Evolutionary conservation across 139 green algal genomes (phyloP), one percentile per base, ranked within the genome.

Genomic region (Closterium sp.): DNA sequence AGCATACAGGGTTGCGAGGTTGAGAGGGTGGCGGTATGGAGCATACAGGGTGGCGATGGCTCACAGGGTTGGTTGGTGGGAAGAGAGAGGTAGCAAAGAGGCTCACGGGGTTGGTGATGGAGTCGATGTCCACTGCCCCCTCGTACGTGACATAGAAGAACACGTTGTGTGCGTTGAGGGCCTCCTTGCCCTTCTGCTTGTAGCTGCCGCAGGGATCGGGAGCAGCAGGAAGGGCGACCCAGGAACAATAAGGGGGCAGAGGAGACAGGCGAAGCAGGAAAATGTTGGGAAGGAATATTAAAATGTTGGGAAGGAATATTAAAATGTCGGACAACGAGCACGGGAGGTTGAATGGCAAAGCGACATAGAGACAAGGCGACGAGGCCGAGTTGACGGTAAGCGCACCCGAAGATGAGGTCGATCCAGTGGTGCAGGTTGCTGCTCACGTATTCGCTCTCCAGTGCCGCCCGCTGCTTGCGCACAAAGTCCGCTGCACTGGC

Each of bases 141-240:
- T 98, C 97, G 92, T 99, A 99, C 7, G 97, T 98, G 19, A 98
- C 93, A 93, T 97, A 94, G 89, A 96, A 96, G 94, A 99, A 99
- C 92, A 98, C 90, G 94, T 98, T 98, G 94, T 97, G 94, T 0
- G 97, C 95, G 34, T 96, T 95, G 33, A 97, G 94, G 34, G 97
- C 96, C 3, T 91, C 95, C 9, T 84, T 87, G 66, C 93, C 93
- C n/a, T 92, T 76, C 91, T 95, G 93, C 93, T 95, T 95, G 92
- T 92, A 93, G 30, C 84, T 36, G 32, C 31, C 21, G 12, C 33
- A 36, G 4, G 31, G 33, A 10, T 33, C 21, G 19, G 32, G 8
- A 88, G 8, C 21, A 4, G 84, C 84, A 88, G 31, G 33, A 32
- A 31, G 30, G 33, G 3, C 19, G 16, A 30, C 33, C 3, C 31